A percentile compares a stretch with the other conserved stretches of the same genome.
Conservation (phyloP, 768 basidiomycete genomes). For the Boletellus ananiceps region DNA sequence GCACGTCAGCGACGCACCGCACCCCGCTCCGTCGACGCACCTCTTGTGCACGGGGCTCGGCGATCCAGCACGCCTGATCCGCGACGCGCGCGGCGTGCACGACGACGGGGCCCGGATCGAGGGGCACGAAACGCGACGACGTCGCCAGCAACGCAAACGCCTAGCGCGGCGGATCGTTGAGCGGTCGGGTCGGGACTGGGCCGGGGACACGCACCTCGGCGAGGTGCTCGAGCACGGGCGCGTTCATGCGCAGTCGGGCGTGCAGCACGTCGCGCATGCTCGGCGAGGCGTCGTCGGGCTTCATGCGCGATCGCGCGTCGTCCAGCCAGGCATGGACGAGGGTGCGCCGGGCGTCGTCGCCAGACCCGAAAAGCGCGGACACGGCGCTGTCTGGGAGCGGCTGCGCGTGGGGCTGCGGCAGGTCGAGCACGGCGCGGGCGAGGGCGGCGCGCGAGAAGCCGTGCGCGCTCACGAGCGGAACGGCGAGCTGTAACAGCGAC, state of each 20-base stretch:
- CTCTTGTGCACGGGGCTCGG: constrained; percentile 51
- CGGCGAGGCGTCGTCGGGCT: not conserved
- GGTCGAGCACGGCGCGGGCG: constrained; percentile 54
- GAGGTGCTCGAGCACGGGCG: constrained; percentile 57
- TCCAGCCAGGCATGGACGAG: constrained; percentile 74
- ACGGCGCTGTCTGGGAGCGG: constrained; percentile 71
- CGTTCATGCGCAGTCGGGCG: constrained; percentile 59
- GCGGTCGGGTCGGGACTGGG: not conserved
- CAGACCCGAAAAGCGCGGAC: constrained; percentile 67
- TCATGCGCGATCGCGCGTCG: constrained; percentile 55
- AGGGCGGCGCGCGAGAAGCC: constrained; percentile 75
- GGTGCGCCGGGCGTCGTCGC: constrained; percentile 57
- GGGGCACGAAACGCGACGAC: constrained; percentile 42
- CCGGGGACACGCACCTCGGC: constrained; percentile 52
- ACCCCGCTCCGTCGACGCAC: constrained; percentile 35
- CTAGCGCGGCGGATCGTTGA: constrained; percentile 33
- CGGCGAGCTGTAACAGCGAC: constrained; percentile 50
- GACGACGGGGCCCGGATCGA: constrained; percentile 59
- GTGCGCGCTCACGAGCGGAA: constrained; percentile 59
- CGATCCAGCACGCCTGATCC: constrained; percentile 62
- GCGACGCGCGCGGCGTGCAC: constrained; percentile 60
- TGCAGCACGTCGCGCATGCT: constrained; percentile 50
- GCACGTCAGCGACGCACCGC: not conserved
- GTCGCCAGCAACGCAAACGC: constrained; percentile 68
- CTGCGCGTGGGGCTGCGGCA: constrained; percentile 45